These are phyloP conservation scores for Venturia effusa DNA, from an alignment of 2,329 filamentous ascomycete genomes.

Conservation along the genomic window DNA sequence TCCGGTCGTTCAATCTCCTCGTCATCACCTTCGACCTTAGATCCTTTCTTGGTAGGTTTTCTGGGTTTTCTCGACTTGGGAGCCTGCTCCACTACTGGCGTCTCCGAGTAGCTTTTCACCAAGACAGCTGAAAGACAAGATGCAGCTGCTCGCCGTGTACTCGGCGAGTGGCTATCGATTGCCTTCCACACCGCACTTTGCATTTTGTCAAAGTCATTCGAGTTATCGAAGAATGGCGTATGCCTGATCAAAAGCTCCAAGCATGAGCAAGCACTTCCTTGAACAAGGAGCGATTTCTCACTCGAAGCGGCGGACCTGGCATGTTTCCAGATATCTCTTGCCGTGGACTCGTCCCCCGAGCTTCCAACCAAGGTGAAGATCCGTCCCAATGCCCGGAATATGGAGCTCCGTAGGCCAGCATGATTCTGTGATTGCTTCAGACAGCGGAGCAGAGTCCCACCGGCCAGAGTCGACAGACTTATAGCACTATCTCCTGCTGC, in stretches of 20 bases:
- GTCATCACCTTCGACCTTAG: conserved; percentile 50
- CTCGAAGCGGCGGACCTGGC: conserved; percentile 61
- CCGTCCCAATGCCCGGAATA: conserved; percentile 66
- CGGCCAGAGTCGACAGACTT: conserved; percentile 65
- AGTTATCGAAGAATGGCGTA: conserved; percentile 78
- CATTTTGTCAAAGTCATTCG: conserved; percentile 80
- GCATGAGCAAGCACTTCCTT: conserved; percentile 69
- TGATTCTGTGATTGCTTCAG: conserved; percentile 70
- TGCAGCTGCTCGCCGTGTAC: conserved; percentile 75
- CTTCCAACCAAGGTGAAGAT: conserved; percentile 63
- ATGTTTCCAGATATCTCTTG: conserved; percentile 91
- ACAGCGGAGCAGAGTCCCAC: conserved; percentile 61
- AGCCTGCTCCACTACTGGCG: conserved; percentile 37
- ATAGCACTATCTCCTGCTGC: conserved; percentile 91
- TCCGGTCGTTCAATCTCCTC: conserved; percentile 67
- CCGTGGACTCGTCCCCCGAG: conserved; percentile 72
- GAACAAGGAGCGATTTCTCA: conserved; percentile 76
- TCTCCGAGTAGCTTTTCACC: conserved; percentile 66
- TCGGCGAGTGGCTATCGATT: conserved; percentile 64
- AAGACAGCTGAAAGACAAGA: conserved; percentile 76
- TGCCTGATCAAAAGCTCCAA: conserved; percentile 60
- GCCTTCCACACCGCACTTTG: conserved; percentile 75
- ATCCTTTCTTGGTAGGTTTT: conserved; percentile 57
- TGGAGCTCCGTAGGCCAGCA: conserved; percentile 68
- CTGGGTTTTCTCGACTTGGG: conserved; percentile 60